These are phyloP conservation scores for Coemansia linderi DNA, from an alignment of 371 early-diverging fungal genomes.

Conservation along the genomic window DNA sequence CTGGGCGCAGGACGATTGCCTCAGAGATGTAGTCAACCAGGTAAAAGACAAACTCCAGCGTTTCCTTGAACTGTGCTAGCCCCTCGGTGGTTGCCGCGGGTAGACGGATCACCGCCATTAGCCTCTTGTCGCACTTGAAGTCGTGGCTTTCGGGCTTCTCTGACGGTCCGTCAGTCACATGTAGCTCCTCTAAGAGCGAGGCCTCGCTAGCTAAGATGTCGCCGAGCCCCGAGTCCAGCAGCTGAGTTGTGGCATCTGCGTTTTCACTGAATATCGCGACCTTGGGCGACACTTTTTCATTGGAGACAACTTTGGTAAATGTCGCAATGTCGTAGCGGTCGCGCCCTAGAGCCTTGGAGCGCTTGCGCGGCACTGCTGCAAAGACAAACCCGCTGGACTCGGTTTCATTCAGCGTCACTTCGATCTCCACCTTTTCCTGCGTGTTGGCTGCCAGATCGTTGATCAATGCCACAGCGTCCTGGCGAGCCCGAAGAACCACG, in stretches of 20 bases:
- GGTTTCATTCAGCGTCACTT: constrained; percentile 55
- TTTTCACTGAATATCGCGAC: constrained; percentile 36
- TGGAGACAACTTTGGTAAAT: constrained; percentile 25
- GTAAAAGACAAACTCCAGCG: constrained; percentile 47
- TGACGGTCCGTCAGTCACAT: constrained; percentile 43
- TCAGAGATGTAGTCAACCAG: constrained; percentile 49
- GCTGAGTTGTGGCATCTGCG: constrained; percentile 32
- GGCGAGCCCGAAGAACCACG: constrained; percentile 57
- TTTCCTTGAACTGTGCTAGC: constrained; percentile 19
- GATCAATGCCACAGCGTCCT: constrained; percentile 47
- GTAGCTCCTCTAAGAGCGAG: constrained; percentile 45
- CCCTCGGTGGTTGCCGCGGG: constrained; percentile 26
- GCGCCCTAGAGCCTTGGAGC: constrained; percentile 58
- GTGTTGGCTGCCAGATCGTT: constrained; percentile 33
- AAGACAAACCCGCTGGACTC: constrained; percentile 64
- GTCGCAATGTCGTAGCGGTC: constrained; percentile 66
- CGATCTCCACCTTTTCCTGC: constrained; percentile 47
- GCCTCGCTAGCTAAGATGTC: constrained; percentile 18
- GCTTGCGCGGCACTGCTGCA: constrained; percentile 63
- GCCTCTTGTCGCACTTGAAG: constrained; percentile 34
- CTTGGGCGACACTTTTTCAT: constrained; percentile 19
- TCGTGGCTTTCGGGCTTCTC: constrained; percentile 51
- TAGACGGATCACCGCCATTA: constrained; percentile 42
- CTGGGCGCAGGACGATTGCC: constrained; percentile 45
- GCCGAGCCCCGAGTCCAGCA: constrained; percentile 40